Percentiles rank a stretch among this genome's conserved stretches.
phyloP scores from a whole-genome alignment of 768 basidiomycete genomes.

The Crassisporium funariophilum region DNA sequence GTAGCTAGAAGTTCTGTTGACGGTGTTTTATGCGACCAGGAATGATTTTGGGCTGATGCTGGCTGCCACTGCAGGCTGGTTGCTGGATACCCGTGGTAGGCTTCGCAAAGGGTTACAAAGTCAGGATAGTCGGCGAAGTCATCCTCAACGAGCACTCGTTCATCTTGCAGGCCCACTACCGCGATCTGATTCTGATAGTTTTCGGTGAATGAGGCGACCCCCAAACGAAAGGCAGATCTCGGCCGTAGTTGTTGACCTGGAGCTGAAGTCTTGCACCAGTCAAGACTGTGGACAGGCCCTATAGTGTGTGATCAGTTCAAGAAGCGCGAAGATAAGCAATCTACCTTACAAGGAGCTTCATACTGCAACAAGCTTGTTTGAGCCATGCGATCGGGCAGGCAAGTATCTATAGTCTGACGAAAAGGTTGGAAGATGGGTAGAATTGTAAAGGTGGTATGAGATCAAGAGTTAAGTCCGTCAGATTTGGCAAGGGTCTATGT shows the following conservation, averaged over 20 bases:
- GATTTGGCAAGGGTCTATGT: too few relatives aligned
- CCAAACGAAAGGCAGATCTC: constrained; percentile 81
- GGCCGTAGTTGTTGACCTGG: constrained; percentile 73
- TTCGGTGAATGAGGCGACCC: constrained; percentile 83
- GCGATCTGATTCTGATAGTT: constrained; percentile 84
- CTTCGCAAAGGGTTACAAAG: constrained; percentile 84
- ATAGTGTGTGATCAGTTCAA: constrained; percentile 8
- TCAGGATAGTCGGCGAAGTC: constrained; percentile 83
- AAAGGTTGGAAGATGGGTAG: too few relatives aligned
- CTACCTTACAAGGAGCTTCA: constrained; percentile 78
- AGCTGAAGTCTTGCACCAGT: constrained; percentile 85
- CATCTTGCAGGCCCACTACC: constrained; percentile 78
- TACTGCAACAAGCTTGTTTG: constrained; percentile 78
- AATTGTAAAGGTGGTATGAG: too few relatives aligned
- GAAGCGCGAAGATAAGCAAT: constrained; percentile 4
- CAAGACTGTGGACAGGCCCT: constrained; percentile 88
- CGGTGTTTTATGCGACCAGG: constrained; percentile 69
- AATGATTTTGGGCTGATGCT: constrained; percentile 57
- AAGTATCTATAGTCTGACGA: too few relatives aligned
- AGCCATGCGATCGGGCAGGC: constrained; percentile 47
- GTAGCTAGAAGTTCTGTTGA: constrained; percentile 86
- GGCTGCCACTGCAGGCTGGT: constrained; percentile 96
- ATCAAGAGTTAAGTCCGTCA: too few relatives aligned
- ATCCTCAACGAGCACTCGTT: constrained; percentile 85
- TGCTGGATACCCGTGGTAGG: constrained; percentile 89